Conservation (phyloP, 2,329 filamentous ascomycete genomes). For the Fusarium chlamydosporum region DNA sequence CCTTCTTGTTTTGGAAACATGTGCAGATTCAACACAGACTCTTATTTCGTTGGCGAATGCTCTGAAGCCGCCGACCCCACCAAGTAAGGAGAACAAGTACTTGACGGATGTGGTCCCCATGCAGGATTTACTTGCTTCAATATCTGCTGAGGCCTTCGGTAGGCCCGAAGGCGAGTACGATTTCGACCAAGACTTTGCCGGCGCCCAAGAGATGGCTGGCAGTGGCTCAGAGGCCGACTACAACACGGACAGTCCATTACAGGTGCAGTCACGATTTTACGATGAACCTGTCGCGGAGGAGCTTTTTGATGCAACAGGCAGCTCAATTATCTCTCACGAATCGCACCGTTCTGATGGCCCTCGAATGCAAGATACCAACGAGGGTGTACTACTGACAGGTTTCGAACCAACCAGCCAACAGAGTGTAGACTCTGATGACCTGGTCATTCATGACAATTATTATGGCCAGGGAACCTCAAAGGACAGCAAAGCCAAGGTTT, state of each 20-base stretch:
- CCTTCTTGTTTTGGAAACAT: conserved; percentile 91
- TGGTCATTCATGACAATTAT: conserved; percentile 83
- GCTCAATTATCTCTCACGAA: conserved; percentile 50
- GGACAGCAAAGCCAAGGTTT: conserved; percentile 79
- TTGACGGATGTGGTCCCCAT: conserved; percentile 88
- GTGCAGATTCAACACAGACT: conserved; percentile 96
- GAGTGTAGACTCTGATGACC: conserved; percentile 70
- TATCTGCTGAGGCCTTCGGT: conserved; percentile 87
- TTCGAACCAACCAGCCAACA: conserved; percentile 51
- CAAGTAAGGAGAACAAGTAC: conserved; percentile 87
- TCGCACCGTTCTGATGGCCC: conserved; percentile 31
- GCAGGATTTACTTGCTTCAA: conserved; percentile 88
- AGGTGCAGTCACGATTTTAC: conserved; percentile 64
- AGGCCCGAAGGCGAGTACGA: conserved; percentile 72
- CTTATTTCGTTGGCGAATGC: conserved; percentile 84
- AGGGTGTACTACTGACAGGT: conserved; percentile 56
- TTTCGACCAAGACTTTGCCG: conserved; percentile 73
- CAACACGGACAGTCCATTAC: conserved; percentile 56
- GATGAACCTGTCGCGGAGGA: conserved; percentile 61
- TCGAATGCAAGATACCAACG: conserved; percentile 56
- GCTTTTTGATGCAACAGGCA: conserved; percentile 63
- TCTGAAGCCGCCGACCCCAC: conserved; percentile 84
- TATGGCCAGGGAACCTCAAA: conserved; percentile 75
- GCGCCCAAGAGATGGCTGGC: conserved; percentile 65
- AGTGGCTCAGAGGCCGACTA: conserved; percentile 53